Conservation (phyloP, 2,329 filamentous ascomycete genomes). For the Fusarium haematococcum region DNA sequence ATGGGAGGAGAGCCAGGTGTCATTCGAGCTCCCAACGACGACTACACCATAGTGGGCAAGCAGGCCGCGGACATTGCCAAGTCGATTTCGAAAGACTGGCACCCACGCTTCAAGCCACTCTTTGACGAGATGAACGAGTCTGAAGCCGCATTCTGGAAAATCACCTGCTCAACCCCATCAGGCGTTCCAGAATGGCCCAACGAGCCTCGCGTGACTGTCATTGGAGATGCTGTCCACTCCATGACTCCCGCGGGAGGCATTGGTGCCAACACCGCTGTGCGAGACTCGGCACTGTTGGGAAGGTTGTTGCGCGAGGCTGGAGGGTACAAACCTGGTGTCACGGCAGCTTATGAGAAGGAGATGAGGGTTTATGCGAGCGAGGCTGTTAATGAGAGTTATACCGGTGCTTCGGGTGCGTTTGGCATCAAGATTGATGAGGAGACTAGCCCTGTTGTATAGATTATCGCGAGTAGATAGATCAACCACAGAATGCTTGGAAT, state of each 20-base stretch:
- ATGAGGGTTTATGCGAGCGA: slow-evolving; percentile 71
- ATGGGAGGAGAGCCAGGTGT: slow-evolving; percentile 69
- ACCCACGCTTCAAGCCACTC: slow-evolving; percentile 65
- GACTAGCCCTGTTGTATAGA: slow-evolving; percentile 27
- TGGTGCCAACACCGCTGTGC: slow-evolving; percentile 68
- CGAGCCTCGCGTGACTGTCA: slow-evolving; percentile 67
- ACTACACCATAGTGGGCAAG: slow-evolving; percentile 68
- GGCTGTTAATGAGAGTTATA: slow-evolving; percentile 67
- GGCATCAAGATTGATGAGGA: slow-evolving; percentile 60
- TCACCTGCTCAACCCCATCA: slow-evolving; percentile 70
- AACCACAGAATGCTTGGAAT: background rate
- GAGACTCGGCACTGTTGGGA: slow-evolving; percentile 66
- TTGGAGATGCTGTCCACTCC: slow-evolving; percentile 68
- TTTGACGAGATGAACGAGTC: slow-evolving; percentile 68
- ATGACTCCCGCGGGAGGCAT: slow-evolving; percentile 70
- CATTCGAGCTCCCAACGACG: slow-evolving; percentile 68
- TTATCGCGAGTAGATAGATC: background rate
- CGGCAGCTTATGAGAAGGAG: slow-evolving; percentile 68
- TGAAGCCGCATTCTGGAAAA: slow-evolving; percentile 75
- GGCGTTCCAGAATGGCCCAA: slow-evolving; percentile 72
- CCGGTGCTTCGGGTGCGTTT: slow-evolving; percentile 56
- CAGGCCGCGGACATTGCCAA: slow-evolving; percentile 70
- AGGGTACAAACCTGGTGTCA: slow-evolving; percentile 65
- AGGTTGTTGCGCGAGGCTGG: slow-evolving; percentile 63
- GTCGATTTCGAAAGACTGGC: slow-evolving; percentile 65